Conservation (phyloP, 2,329 filamentous ascomycete species). For the Emergomyces africanus region DNA sequence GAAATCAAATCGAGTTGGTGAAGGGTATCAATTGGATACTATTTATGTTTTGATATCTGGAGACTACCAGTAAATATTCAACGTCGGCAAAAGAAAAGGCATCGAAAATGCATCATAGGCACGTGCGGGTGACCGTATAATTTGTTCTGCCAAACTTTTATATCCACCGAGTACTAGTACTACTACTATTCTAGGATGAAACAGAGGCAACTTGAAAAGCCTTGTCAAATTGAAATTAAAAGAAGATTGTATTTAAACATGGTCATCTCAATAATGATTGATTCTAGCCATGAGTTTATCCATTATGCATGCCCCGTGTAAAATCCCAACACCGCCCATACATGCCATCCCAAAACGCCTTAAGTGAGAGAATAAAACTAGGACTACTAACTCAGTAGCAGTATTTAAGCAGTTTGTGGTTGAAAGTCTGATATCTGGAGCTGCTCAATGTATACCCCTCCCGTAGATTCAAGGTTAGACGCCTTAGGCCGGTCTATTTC, state of each 20-base stretch:
- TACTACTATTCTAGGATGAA: too few species aligned
- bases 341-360: neutral
- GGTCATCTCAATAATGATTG: neutral
- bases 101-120: neutral
- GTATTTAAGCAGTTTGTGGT: neutral
- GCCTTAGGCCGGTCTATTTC: neutral
- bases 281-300: neutral
- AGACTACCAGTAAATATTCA: too few species aligned
- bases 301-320: neutral
- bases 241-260: neutral
- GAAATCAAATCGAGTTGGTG: neutral
- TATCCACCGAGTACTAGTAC: too few species aligned
- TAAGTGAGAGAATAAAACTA: neutral
- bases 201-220: too few species aligned
- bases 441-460: neutral
- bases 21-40: neutral
- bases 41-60: neutral
- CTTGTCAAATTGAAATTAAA: neutral
- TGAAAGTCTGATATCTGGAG: conserved; percentile 5
- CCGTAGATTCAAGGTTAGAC: neutral
- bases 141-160: neutral
- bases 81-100: neutral
- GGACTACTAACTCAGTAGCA: neutral
- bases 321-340: neutral
- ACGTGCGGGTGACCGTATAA: neutral